Evolutionary conservation across 805 yeast genomes (phyloP).

Genomic region (Pichia exigua): DNA sequence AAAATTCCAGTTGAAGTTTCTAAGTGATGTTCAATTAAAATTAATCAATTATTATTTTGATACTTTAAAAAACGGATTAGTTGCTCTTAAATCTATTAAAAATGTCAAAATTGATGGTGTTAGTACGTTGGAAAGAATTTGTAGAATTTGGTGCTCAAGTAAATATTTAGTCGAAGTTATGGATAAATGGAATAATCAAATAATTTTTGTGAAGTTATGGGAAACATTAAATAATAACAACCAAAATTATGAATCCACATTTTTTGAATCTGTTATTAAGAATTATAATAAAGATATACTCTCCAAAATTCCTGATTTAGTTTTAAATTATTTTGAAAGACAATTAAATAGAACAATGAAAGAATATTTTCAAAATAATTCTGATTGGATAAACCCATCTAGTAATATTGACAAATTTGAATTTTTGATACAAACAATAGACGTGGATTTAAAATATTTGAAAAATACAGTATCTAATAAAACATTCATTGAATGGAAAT

Average conservation of each 20-base stretch:
- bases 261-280: slow-evolving; percentile 36
- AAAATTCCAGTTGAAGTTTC: slow-evolving; percentile 46
- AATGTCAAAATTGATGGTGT: slow-evolving; percentile 15
- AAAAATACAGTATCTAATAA: slow-evolving; percentile 23
- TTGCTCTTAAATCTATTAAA: slow-evolving; percentile 34
- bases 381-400: slow-evolving; percentile 19
- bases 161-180: slow-evolving; percentile 31
- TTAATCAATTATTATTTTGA: slow-evolving; percentile 46
- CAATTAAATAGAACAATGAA: slow-evolving; percentile 32
- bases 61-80: slow-evolving; percentile 33
- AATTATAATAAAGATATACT: slow-evolving; percentile 30
- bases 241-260: slow-evolving; percentile 22
- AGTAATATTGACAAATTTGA: slow-evolving; percentile 19
- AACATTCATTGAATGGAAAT: slow-evolving; percentile 24
- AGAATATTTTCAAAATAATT: slow-evolving; percentile 26
- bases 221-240: slow-evolving; percentile 21
- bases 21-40: slow-evolving; percentile 50
- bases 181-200: slow-evolving; percentile 36
- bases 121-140: slow-evolving; percentile 30
- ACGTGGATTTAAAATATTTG: slow-evolving; percentile 25
- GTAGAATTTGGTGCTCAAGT: slow-evolving; percentile 33
- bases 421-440: slow-evolving; percentile 20
- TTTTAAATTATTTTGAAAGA: slow-evolving; percentile 28
- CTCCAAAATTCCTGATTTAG: slow-evolving; percentile 22
- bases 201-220: slow-evolving; percentile 37